These are phyloP conservation scores for Lactarius tabidus DNA, from an alignment of 768 basidiomycete genomes.

Conservation along the genomic window DNA sequence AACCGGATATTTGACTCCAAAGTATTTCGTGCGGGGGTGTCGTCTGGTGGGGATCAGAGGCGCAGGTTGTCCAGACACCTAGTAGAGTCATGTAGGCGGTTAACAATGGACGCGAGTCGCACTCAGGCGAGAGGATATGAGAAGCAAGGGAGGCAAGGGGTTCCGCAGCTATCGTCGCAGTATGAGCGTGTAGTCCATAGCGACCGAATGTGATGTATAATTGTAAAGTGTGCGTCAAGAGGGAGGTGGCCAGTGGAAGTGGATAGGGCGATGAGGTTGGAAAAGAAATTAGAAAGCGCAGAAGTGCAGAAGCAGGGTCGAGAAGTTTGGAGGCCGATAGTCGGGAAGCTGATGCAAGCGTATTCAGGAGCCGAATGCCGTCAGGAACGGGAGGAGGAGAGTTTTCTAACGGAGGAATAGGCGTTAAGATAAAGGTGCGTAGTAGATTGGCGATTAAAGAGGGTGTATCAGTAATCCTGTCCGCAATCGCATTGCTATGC, in stretches of 20 bases:
- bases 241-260: slow-evolving; percentile 36
- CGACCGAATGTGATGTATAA: slow-evolving; percentile 63
- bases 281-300: slow-evolving; percentile 65
- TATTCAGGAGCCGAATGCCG: slow-evolving; percentile 55
- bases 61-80: slow-evolving; percentile 74
- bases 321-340: slow-evolving; percentile 54
- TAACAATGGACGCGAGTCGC: slow-evolving; percentile 37
- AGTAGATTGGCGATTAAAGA: slow-evolving; percentile 51
- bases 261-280: slow-evolving; percentile 45
- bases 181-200: slow-evolving; percentile 75
- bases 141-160: slow-evolving; percentile 50
- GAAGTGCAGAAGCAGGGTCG: slow-evolving; percentile 56
- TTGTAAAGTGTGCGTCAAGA: slow-evolving; percentile 55
- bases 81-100: slow-evolving; percentile 57
- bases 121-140: slow-evolving; percentile 41
- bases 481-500: slow-evolving; percentile 51
- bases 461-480: slow-evolving; percentile 47
- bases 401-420: slow-evolving; percentile 40
- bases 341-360: slow-evolving; percentile 64
- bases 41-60: slow-evolving; percentile 86
- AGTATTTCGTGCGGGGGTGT: slow-evolving; percentile 81
- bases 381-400: slow-evolving; percentile 37
- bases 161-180: slow-evolving; percentile 58
- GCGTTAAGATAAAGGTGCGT: slow-evolving; percentile 53
- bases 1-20: slow-evolving; percentile 83